Evolutionary conservation across 2,329 filamentous ascomycete species (phyloP), one percentile per base, ranked within the genome.

Genomic region (Cladosporium cucumerinum): DNA sequence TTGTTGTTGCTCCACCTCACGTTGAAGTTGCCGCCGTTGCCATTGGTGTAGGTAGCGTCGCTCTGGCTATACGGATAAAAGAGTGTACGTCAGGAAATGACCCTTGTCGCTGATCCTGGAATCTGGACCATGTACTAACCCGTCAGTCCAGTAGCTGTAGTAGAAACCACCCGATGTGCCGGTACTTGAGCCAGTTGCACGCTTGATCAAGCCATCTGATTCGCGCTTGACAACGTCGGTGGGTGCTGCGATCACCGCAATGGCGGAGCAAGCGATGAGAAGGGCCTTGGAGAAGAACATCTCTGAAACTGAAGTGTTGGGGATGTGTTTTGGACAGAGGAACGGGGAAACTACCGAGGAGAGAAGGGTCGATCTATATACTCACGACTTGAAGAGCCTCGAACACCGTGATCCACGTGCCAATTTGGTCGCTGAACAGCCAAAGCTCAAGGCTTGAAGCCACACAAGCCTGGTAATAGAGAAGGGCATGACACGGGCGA

Each of bases 101-200:
- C 16, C 28, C 26, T 11, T 21, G 51, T 23, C 8, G 26, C 7
- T 21, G 26, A 30, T 54, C 51, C n/a, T 12, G 39, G 8, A 23
- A 16, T 46, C 39, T 46, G n/a, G 39, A 46, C n/a, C 39, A n/a
- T 46, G 39, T 46, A 46, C 39, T 54, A 21, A 54, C 51, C 51
- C 51, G 26, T 54, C 85, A 59, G 82, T 85, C 85, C 84, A 87
- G 78, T 81, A 86, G 5, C 82, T 85, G 75, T 84, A 87, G 78
- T 83, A 87, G 77, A 80, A 87, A 60, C 84, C 84, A 70, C 84
- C 82, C 76, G 82, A 77, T 5, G 78, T 83, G 61, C 85, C 85
- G 12, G 77, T 75, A 68, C 78, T 82, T 57, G 78, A 74, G 28
- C 83, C 84, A 34, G 78, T 76, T 66, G 76, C 69, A 69, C 67